Conservation (phyloP, 352 stramenopile genomes). For the Thalassiosira exigua region DNA sequence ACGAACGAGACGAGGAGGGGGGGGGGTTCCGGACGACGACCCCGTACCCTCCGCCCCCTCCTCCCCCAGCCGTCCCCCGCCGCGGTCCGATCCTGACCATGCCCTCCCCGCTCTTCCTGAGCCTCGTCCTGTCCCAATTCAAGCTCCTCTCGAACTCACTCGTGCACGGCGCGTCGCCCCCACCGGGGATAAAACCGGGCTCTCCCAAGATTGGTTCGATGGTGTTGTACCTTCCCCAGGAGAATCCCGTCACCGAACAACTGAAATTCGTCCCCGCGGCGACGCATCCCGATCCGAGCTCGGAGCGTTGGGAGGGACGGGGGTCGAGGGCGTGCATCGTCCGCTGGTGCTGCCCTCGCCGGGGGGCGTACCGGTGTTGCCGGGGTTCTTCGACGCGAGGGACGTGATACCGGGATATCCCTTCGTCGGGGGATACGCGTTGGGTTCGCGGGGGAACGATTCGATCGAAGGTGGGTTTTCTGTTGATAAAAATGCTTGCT, state of each 20-base stretch:
- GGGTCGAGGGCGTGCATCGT: slow-evolving; percentile 15
- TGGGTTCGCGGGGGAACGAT: too few species aligned
- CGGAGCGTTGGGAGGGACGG: slow-evolving; percentile 41
- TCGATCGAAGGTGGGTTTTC: too few species aligned
- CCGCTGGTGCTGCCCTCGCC: slow-evolving; percentile 29
- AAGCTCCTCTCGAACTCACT: slow-evolving; percentile 81
- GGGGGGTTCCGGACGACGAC: too few species aligned
- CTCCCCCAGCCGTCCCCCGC: too few species aligned
- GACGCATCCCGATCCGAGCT: slow-evolving; percentile 70
- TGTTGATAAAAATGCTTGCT: too few species aligned
- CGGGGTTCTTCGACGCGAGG: slow-evolving; percentile 72
- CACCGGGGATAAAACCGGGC: slow-evolving; percentile 26
- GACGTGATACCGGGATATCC: slow-evolving; percentile 79
- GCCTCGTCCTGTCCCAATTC: slow-evolving; percentile 78
- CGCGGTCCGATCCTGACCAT: slow-evolving; percentile 77
- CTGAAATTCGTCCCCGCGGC: slow-evolving; percentile 81
- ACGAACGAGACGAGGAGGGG: too few species aligned
- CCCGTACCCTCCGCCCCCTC: too few species aligned
- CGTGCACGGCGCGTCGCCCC: slow-evolving; percentile 20
- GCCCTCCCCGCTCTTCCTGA: slow-evolving; percentile 71
- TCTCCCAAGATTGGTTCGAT: slow-evolving; percentile 78
- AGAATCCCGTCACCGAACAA: slow-evolving; percentile 77
- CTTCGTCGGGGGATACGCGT: too few species aligned
- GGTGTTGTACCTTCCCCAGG: slow-evolving; percentile 79
- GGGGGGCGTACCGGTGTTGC: slow-evolving; percentile 49